phyloP scores from a whole-genome alignment of 78 protist genomes.

The slime mould (Dictyostelium discoideum) region dicty_2.7 NC_007088.5:3473501-3474000 shows the following conservation, averaged over 20 bases:
- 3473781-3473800: not conserved
- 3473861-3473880: conserved; percentile 1
- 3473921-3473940: not conserved
- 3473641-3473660: conserved; percentile 31
- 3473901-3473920: conserved; percentile 3
- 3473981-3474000: not conserved
- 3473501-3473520: not conserved
- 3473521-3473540: no score
- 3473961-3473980: not conserved
- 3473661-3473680: not conserved
- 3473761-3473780: conserved; percentile 11
- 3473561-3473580: not conserved
- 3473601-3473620: not conserved
- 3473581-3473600: conserved; percentile 31
- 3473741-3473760: not conserved
- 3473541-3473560: not conserved
- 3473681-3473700: conserved; percentile 36
- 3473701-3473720: conserved; percentile 23
- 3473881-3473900: conserved; percentile 48
- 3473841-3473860: not conserved
- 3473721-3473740: not conserved
- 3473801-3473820: conserved; percentile 47
- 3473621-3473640: not conserved
- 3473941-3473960: conserved; percentile 13
- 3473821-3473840: conserved; percentile 17